phyloP scores from a whole-genome alignment of 225 moss, liverwort and hornwort genomes.

The Straminergon stramineum region DNA sequence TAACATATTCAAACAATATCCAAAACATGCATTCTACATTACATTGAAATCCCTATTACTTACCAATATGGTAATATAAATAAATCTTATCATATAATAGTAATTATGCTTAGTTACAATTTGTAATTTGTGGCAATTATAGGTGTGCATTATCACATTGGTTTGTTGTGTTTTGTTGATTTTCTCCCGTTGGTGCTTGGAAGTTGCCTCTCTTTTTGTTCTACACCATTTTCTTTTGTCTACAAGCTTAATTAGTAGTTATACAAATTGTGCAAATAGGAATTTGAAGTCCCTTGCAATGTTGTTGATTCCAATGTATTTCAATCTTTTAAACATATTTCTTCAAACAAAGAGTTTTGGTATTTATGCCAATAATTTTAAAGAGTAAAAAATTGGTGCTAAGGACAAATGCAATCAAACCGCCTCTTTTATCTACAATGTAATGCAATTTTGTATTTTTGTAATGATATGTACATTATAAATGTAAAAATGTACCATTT shows the following conservation, averaged over 20 bases:
- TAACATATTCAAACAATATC: neutral
- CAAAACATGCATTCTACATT: neutral
- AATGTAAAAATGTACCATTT: neutral
- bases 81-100: neutral
- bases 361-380: neutral
- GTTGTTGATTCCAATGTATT: neutral
- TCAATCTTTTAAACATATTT: neutral
- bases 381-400: neutral
- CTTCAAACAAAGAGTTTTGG: rapidly evolving
- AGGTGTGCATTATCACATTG: neutral
- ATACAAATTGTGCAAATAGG: neutral
- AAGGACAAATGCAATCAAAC: neutral
- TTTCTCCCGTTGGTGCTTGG: rapidly evolving
- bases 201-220: neutral
- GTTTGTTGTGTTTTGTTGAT: neutral
- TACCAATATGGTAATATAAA: neutral
- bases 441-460: neutral
- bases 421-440: neutral
- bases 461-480: neutral
- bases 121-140: neutral
- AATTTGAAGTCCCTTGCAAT: neutral
- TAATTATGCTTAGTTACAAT: rapidly evolving
- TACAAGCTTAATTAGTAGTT: neutral
- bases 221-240: neutral
- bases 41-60: neutral